phyloP scores from a whole-genome alignment of 176 grass and related monocot species.

The Tuctoria greenei region DNA sequence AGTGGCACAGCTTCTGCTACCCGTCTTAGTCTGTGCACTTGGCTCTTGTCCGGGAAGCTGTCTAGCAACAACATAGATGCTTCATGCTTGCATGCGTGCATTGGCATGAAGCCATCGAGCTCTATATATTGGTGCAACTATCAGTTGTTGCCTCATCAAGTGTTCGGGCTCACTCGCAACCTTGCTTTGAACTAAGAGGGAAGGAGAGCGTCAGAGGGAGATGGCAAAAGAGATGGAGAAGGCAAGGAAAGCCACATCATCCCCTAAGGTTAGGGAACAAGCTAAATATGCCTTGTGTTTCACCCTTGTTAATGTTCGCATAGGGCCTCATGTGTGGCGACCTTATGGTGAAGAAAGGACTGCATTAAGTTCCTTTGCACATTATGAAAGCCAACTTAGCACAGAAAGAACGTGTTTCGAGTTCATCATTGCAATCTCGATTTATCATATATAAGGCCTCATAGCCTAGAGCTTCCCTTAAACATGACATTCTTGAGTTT shows the following conservation, averaged over 20 bases:
- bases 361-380: background rate
- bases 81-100: conserved; percentile 10
- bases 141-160: conserved; percentile 40
- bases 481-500: background rate
- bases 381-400: background rate
- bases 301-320: too few relatives aligned
- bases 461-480: background rate
- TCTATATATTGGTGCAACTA: conserved; percentile 58
- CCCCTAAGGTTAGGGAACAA: conserved; percentile 56
- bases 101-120: conserved; percentile 10
- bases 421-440: background rate
- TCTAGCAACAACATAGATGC: background rate
- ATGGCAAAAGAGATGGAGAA: conserved; percentile 55
- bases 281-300: background rate
- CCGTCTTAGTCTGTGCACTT: conserved; percentile 11
- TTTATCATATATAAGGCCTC: background rate
- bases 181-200: conserved; percentile 7
- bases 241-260: conserved; percentile 44
- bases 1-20: conserved; percentile 39
- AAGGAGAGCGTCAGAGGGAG: conserved; percentile 26
- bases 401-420: background rate
- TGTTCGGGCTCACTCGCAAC: conserved; percentile 11
- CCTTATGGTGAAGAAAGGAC: background rate
- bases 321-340: background rate
- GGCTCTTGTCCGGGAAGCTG: conserved; percentile 10